These are phyloP conservation scores for Colletotrichum sp. DNA, from an alignment of 2,329 filamentous ascomycete genomes.

Conservation along the genomic window DNA sequence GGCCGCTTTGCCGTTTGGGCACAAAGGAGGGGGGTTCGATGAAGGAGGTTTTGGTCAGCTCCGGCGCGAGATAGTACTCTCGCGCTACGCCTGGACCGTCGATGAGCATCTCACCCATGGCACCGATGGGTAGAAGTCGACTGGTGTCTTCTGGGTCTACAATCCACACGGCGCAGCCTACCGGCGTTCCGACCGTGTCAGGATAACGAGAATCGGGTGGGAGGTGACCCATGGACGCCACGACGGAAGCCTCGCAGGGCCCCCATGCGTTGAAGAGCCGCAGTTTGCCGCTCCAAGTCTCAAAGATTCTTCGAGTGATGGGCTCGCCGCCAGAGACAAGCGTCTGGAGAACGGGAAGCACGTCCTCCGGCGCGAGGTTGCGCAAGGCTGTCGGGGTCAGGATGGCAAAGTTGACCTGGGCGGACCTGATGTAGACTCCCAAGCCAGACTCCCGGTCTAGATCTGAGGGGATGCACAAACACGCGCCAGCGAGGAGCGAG, in stretches of 20 bases:
- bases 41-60: not conserved
- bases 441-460: not conserved
- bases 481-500: not conserved
- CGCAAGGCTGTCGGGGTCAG: not conserved
- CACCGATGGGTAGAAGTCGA: not conserved
- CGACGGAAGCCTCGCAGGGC: slow-evolving; percentile 15
- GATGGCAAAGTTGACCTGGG: not conserved
- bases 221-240: not conserved
- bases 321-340: slow-evolving; percentile 24
- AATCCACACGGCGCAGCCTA: not conserved
- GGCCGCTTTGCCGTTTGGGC: not conserved
- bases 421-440: not conserved
- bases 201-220: not conserved
- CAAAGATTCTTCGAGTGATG: slow-evolving; percentile 14
- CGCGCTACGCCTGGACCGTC: not conserved
- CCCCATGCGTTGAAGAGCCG: slow-evolving; percentile 23
- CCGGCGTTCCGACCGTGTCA: not conserved
- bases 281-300: slow-evolving; percentile 3
- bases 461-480: not conserved
- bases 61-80: not conserved
- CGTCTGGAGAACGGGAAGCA: not conserved
- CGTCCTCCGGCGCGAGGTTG: not conserved
- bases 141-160: not conserved
- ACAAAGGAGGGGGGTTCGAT: not conserved
- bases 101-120: not conserved